Conservation (phyloP, 2,329 filamentous ascomycete genomes). For the Trichophyton rubrum region DNA sequence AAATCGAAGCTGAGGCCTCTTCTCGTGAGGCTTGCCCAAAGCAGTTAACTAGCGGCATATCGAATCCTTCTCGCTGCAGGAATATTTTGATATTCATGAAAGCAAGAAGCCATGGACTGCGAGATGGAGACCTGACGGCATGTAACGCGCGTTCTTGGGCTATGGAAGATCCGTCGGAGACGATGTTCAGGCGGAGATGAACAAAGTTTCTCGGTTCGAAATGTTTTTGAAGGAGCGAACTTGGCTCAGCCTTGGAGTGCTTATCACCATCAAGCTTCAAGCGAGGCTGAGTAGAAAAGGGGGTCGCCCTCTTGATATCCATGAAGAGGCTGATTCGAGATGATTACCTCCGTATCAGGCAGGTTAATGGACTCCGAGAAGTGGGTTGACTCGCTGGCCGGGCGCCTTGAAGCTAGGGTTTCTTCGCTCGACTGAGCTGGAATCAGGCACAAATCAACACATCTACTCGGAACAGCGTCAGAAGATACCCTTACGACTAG, state of each 20-base stretch:
- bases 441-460: too few species aligned
- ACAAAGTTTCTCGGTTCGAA: not conserved
- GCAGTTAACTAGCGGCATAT: too few species aligned
- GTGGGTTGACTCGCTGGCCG: too few species aligned
- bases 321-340: too few species aligned
- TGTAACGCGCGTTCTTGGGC: not conserved
- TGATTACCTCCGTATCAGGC: too few species aligned
- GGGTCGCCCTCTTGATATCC: not conserved
- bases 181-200: not conserved
- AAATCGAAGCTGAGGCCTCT: not conserved
- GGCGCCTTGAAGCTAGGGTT: too few species aligned
- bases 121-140: not conserved
- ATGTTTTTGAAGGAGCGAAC: too few species aligned
- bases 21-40: not conserved
- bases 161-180: not conserved
- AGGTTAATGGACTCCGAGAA: too few species aligned
- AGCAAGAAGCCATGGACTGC: not conserved
- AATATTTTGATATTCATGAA: not conserved
- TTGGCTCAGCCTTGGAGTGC: not conserved
- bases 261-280: conserved; percentile 1
- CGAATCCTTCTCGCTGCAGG: not conserved
- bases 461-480: too few species aligned
- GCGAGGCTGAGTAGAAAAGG: not conserved
- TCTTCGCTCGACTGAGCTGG: too few species aligned
- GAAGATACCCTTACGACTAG: too few species aligned